phyloP scores from a whole-genome alignment of 164 flowering plant genomes.

The Malania oleifera region DNA sequence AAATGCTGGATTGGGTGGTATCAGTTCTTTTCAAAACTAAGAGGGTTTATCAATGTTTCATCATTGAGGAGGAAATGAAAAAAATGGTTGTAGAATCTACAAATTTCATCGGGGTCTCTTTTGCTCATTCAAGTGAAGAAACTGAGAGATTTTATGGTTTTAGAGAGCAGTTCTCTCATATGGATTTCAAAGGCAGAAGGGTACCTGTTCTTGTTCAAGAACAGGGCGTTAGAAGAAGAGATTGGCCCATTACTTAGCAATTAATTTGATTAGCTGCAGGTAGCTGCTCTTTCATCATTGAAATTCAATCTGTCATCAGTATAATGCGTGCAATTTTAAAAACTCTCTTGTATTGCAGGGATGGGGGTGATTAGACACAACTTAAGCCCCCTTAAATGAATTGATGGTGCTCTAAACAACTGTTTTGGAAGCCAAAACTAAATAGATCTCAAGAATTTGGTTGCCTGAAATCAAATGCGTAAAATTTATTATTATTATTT shows the following conservation, averaged over 20 bases:
- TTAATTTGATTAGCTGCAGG: slow-evolving; percentile 84
- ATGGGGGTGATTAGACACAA: slow-evolving; percentile 79
- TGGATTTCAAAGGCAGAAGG: slow-evolving; percentile 79
- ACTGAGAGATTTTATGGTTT: slow-evolving; percentile 74
- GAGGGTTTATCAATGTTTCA: slow-evolving; percentile 27
- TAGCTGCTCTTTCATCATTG: slow-evolving; percentile 11
- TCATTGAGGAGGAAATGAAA: slow-evolving; percentile 26
- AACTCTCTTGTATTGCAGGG: slow-evolving; percentile 38
- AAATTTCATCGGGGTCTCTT: slow-evolving; percentile 51
- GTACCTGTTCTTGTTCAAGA: slow-evolving; percentile 87
- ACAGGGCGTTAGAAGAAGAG: slow-evolving; percentile 90
- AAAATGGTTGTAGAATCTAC: slow-evolving; percentile 18
- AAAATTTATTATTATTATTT: too few relatives aligned
- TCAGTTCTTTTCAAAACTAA: slow-evolving; percentile 23
- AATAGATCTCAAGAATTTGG: too few relatives aligned
- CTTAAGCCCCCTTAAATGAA: slow-evolving; percentile 90
- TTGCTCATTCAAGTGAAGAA: slow-evolving; percentile 63
- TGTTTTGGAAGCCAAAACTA: too few relatives aligned
- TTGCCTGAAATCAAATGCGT: too few relatives aligned
- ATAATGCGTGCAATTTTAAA: background rate
- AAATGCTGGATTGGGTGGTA: slow-evolving; percentile 23
- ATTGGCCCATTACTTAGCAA: slow-evolving; percentile 80
- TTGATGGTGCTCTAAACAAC: too few relatives aligned
- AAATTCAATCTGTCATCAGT: background rate
- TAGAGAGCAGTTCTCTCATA: slow-evolving; percentile 82